These are phyloP conservation scores for Adansonia madagascariensis DNA, from an alignment of 441 rosid species.

Conservation along the genomic window DNA sequence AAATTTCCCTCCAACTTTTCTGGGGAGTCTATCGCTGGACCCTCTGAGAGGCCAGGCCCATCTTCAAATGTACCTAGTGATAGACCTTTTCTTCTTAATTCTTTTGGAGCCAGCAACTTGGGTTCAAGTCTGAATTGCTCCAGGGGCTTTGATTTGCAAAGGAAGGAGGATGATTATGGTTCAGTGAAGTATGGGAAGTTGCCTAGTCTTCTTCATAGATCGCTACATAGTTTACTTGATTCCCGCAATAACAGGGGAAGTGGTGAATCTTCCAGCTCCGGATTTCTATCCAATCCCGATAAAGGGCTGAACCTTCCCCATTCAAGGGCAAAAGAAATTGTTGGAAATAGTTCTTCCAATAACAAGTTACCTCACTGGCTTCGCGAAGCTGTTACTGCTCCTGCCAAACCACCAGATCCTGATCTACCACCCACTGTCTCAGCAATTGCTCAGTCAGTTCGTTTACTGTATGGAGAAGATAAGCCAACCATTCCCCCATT, in stretches of 20 bases:
- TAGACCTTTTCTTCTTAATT: constrained; percentile 74
- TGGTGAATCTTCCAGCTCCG: constrained; percentile 58
- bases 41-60: constrained; percentile 58
- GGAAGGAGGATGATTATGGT: constrained; percentile 55
- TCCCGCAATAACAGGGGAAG: constrained; percentile 50
- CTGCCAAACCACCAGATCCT: constrained; percentile 67
- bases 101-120: constrained; percentile 69
- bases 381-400: constrained; percentile 85
- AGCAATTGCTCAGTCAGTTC: constrained; percentile 95
- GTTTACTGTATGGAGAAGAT: constrained; percentile 83
- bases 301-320: constrained; percentile 43
- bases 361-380: constrained; percentile 99
- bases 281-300: constrained; percentile 42
- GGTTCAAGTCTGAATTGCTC: constrained; percentile 60
- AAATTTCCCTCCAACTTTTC: constrained; percentile 44
- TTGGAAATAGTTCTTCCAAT: constrained; percentile 63
- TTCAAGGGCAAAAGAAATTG: constrained; percentile 71
- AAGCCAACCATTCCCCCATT: constrained; percentile 89
- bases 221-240: constrained; percentile 52
- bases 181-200: constrained; percentile 57
- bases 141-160: constrained; percentile 50
- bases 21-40: constrained; percentile 73
- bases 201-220: constrained; percentile 74
- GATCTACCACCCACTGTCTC: constrained; percentile 88
- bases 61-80: constrained; percentile 56